Evolutionary conservation across 208 protist species (phyloP).

Genomic region (Wallacemonas sp.): DNA sequence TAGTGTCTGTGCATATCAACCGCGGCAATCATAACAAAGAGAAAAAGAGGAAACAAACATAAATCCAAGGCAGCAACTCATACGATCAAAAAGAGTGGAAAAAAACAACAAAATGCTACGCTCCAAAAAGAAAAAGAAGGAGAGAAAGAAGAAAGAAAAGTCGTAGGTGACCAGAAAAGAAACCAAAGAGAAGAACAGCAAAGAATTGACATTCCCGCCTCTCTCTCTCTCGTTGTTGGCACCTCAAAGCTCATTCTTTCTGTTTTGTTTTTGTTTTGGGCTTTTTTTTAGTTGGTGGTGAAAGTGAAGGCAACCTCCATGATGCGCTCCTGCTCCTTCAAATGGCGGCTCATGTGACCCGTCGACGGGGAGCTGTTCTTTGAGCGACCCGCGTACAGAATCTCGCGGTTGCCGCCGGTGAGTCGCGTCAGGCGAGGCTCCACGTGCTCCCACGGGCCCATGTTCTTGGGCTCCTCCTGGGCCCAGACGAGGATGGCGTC

Average conservation of each 20-base stretch:
- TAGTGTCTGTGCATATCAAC: too few relatives aligned
- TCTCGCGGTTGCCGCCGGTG: constrained; percentile 54
- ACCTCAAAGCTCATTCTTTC: too few relatives aligned
- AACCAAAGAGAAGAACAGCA: too few relatives aligned
- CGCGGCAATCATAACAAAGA: background rate
- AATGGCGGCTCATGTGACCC: constrained; percentile 72
- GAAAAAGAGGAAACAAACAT: background rate
- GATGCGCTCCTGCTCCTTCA: constrained; percentile 74
- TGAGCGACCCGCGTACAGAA: constrained; percentile 63
- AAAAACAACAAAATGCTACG: too few relatives aligned
- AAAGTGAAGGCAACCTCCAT: constrained; percentile 27
- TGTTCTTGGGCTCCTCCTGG: constrained; percentile 98
- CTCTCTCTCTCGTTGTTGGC: too few relatives aligned
- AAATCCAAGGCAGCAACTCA: background rate
- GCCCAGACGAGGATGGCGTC: constrained; percentile 94
- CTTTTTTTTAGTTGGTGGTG: background rate
- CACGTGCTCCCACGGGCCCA: constrained; percentile 93
- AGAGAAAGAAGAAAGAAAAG: too few relatives aligned
- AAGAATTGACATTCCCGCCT: too few relatives aligned
- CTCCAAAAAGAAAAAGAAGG: too few relatives aligned
- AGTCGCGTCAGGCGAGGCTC: constrained; percentile 83
- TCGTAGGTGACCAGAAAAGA: too few relatives aligned
- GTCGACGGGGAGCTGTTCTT: constrained; percentile 66
- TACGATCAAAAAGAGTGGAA: constrained; percentile 1
- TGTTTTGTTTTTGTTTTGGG: too few relatives aligned